Evolutionary conservation across 176 grass and related monocot species (phyloP).

Genomic region (Aegilops umbellulata): DNA sequence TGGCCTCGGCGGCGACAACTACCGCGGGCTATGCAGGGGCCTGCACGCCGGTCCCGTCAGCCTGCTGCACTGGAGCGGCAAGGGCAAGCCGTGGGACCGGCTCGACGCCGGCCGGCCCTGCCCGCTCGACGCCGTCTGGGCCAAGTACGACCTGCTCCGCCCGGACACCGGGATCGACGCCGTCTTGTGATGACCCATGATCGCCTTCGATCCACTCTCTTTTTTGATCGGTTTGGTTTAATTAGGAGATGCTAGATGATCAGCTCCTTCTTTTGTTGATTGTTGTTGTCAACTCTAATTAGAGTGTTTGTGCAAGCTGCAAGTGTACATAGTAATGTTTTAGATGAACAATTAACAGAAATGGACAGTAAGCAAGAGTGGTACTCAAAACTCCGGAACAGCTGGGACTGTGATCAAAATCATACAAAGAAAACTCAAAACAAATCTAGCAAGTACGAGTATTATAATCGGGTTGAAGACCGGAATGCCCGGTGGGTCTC

Average conservation of each 20-base stretch:
- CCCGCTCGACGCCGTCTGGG: constrained; percentile 80
- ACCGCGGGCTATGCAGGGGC: constrained; percentile 66
- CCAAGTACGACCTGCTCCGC: constrained; percentile 70
- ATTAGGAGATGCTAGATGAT: background rate
- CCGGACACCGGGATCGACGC: constrained; percentile 35
- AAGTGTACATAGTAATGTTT: constrained; percentile 46
- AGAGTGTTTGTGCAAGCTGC: background rate
- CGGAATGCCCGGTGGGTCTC: no score
- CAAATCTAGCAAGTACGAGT: no score
- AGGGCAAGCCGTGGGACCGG: constrained; percentile 79
- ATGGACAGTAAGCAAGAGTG: no score
- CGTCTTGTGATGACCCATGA: constrained; percentile 17
- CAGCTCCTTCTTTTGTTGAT: constrained; percentile 40
- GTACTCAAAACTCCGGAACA: no score
- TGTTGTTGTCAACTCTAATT: background rate
- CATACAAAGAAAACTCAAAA: no score
- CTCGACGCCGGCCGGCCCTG: constrained; percentile 60
- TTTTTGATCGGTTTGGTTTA: background rate
- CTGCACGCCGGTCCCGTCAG: constrained; percentile 76
- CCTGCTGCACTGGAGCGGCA: constrained; percentile 95
- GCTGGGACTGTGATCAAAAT: no score
- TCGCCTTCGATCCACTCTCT: background rate
- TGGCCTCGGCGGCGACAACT: constrained; percentile 89
- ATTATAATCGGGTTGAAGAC: no score
- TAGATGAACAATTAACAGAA: background rate